Conservation (phyloP, 768 basidiomycete species). For the Phaeolepiota aurea region DNA sequence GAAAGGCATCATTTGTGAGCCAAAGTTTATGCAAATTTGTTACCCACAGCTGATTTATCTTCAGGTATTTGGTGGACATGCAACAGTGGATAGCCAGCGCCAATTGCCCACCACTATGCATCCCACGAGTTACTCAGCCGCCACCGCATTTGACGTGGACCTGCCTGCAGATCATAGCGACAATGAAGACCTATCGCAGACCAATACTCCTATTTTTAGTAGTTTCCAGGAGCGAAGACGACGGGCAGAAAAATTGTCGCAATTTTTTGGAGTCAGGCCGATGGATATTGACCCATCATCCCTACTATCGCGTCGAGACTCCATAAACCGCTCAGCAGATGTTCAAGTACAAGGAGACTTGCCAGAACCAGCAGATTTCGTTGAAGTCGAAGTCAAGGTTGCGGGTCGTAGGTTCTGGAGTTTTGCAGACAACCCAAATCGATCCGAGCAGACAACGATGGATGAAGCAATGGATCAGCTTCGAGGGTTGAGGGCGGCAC, state of each 20-base stretch:
- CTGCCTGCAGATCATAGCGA: not conserved
- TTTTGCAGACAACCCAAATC: conserved; percentile 17
- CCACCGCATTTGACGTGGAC: not conserved
- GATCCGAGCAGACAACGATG: conserved; percentile 25
- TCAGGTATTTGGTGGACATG: no score
- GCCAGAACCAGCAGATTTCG: conserved; percentile 3
- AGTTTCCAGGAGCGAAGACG: conserved; percentile 15
- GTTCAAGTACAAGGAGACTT: no score
- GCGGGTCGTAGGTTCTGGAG: conserved; percentile 33
- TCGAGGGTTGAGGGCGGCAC: conserved; percentile 17
- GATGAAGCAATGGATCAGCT: conserved; percentile 34
- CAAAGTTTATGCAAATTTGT: no score
- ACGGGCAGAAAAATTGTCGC: conserved; percentile 45
- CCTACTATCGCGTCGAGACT: not conserved
- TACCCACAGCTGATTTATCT: no score
- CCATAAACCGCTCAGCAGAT: not conserved
- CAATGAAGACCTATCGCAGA: not conserved
- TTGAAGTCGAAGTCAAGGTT: conserved; percentile 31
- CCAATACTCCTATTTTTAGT: not conserved
- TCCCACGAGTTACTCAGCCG: not conserved
- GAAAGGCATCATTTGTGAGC: no score
- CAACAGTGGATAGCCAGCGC: not conserved
- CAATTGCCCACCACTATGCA: not conserved
- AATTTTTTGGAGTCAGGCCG: conserved; percentile 49
- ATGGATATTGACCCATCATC: conserved; percentile 28